Percentiles rank a stretch among this genome's conserved stretches.
Evolutionary conservation across 768 basidiomycete species (phyloP).

Genomic region (Boletales sp.): DNA sequence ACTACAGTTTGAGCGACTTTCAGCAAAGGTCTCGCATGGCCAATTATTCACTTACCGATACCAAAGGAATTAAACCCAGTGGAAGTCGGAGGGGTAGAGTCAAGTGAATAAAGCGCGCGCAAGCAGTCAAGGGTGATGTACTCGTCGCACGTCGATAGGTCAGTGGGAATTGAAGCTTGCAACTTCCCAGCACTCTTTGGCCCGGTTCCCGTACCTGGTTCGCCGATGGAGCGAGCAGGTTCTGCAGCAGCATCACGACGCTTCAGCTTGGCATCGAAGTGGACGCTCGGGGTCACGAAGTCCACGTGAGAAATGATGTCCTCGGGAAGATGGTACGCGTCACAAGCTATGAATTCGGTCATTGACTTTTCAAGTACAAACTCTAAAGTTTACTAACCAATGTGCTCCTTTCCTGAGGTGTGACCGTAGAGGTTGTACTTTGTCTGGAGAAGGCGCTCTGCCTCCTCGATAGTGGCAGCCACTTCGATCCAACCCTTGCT

Average conservation of each 20-base stretch:
- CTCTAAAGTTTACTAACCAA: conserved; percentile 20
- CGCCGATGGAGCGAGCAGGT: conserved; percentile 13
- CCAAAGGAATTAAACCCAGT: conserved; percentile 24
- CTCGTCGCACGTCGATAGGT: conserved; percentile 22
- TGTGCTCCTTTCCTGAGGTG: conserved; percentile 22
- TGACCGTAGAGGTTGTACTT: conserved; percentile 33
- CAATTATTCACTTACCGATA: conserved; percentile 18
- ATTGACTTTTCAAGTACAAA: background rate
- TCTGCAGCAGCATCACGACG: conserved; percentile 9
- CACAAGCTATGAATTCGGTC: conserved; percentile 22
- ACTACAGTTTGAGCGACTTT: conserved; percentile 10
- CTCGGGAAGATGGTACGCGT: conserved; percentile 32
- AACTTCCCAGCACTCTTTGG: conserved; percentile 21
- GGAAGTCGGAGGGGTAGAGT: conserved; percentile 8
- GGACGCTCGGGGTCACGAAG: conserved; percentile 31
- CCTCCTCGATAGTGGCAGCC: conserved; percentile 29
- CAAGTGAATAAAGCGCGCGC: conserved; percentile 26
- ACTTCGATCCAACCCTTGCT: conserved; percentile 28
- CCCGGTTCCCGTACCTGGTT: conserved; percentile 8
- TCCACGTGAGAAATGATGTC: conserved; percentile 32
- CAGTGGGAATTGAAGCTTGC: background rate
- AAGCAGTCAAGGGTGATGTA: conserved; percentile 30
- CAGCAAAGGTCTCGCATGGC: background rate
- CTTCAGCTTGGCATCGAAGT: conserved; percentile 28
- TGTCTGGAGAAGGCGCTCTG: conserved; percentile 31